phyloP scores from a whole-genome alignment of 1,284 basidiomycete genomes.

The Melampsora occidentalis region DNA sequence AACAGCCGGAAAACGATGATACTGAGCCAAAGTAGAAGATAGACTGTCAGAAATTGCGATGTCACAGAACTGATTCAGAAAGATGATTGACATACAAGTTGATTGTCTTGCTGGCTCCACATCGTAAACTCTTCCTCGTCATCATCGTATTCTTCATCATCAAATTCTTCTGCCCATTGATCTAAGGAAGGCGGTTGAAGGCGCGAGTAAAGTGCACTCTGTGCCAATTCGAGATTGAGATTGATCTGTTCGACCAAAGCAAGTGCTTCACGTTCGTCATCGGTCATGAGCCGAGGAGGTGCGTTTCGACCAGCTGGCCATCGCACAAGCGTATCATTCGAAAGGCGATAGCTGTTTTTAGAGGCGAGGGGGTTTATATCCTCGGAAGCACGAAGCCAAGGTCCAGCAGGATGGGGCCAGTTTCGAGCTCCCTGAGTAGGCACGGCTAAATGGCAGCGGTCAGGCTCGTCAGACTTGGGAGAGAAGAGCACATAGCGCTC shows the following conservation, averaged over 20 bases:
- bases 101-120: too few species aligned
- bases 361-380: background rate
- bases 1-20: too few species aligned
- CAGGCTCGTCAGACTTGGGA: too few species aligned
- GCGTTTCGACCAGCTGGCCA: constrained; percentile 17
- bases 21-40: too few species aligned
- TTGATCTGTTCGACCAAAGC: constrained; percentile 22
- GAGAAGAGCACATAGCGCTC: constrained; percentile 11
- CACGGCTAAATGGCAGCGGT: constrained; percentile 9
- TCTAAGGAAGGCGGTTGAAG: background rate
- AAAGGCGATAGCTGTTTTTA: constrained; percentile 18
- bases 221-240: constrained; percentile 19
- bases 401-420: constrained; percentile 33
- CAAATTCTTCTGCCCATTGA: background rate
- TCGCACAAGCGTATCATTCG: constrained; percentile 15
- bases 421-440: constrained; percentile 5
- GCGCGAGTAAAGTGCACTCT: constrained; percentile 18
- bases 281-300: constrained; percentile 24
- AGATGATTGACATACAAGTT: too few species aligned
- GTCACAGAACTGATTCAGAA: too few species aligned
- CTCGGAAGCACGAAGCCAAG: constrained; percentile 23
- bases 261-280: constrained; percentile 12
- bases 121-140: background rate
- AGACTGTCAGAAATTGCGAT: too few species aligned
- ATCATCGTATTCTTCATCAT: constrained; percentile 15